Evolutionary conservation across 2,329 filamentous ascomycete species (phyloP), one percentile per base, ranked within the genome.

Genomic region (Fusarium sp.): DNA sequence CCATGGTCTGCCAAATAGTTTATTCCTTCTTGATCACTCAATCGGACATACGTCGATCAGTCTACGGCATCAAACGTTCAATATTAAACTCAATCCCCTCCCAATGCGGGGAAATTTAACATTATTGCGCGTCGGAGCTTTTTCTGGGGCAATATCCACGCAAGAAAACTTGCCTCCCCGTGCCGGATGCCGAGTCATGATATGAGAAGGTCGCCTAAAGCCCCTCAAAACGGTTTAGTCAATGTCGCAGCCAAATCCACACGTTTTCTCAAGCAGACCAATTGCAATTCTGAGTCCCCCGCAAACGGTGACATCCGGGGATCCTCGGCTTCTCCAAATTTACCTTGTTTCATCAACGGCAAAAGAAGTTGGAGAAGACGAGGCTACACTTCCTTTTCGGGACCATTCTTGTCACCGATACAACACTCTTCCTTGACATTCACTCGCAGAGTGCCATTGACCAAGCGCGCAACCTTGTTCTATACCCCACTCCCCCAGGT

Each of bases 251-350:
- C n/a, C 17, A 17, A 36, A 36, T 36, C 34, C 34, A 36, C 34
- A 19, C 15, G 15, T n/a, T 36, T 17, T 36, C 8, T 36, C 12
- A 6, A 32, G 14, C 28, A 32, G 14, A 15, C 12, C 26, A 40
- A 26, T 32, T 17, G 7, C 4, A 15, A 15, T 32, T 51, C 19
- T 23, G n/a, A 26, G 28, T 32, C 7, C 28, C 28, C 14, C 28
- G 7, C 17, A 19, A n/a, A 36, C 20, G 15, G 26, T 17, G 26
- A 44, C 26, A 28, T 20, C 42, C 58, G 58, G 56, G 42, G 42
- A 62, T 62, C 47, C 30, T 36, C 56, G 48, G 56, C 10, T 28
- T 23, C 48, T 62, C 42, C 34, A 62, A 61, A 56, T 36, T 47
- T 62, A 21, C 48, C 53, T 12, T 61, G 56, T 47, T 47, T 55